Percentiles rank a stretch among this genome's conserved stretches.
Conservation (phyloP, 768 basidiomycete species). For the Agaricus bisporus region DNA sequence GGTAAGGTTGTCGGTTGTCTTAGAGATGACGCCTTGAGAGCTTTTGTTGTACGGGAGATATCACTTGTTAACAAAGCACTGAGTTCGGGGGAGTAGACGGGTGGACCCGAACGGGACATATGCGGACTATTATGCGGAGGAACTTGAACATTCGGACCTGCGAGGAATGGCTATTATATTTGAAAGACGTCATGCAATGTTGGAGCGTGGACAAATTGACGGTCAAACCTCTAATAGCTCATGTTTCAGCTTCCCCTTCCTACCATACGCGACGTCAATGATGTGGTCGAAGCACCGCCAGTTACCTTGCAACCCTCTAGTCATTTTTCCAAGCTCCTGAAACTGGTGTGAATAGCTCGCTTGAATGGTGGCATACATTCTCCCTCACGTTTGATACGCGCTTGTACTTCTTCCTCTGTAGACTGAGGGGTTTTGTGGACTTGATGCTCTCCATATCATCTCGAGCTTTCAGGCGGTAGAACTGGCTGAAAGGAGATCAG, state of each 20-base stretch:
- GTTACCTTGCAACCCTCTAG: constrained; percentile 47
- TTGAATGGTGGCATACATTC: background rate
- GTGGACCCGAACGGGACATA: constrained; percentile 53
- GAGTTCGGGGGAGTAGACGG: constrained; percentile 59
- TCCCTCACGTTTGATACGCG: constrained; percentile 42
- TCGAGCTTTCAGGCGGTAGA: constrained; percentile 53
- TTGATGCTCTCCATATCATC: constrained; percentile 53
- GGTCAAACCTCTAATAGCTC: constrained; percentile 59
- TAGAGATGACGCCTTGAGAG: constrained; percentile 36
- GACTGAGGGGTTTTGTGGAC: constrained; percentile 21
- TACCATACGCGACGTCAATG: constrained; percentile 68
- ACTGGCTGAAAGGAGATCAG: constrained; percentile 38
- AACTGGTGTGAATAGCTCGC: background rate
- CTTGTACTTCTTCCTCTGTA: constrained; percentile 37
- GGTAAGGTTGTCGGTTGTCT: constrained; percentile 50
- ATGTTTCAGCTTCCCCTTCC: constrained; percentile 63
- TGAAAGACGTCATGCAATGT: background rate
- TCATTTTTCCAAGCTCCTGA: constrained; percentile 50
- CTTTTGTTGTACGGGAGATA: constrained; percentile 38
- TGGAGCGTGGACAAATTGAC: background rate
- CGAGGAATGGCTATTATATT: constrained; percentile 45
- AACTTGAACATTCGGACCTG: constrained; percentile 33
- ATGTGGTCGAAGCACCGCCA: constrained; percentile 47
- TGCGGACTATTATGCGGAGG: constrained; percentile 46
- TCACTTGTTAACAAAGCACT: constrained; percentile 52